Evolutionary conservation across 1,139 yeast species (phyloP), one percentile per base, ranked within the genome.

Genomic region (Taphrina communis): DNA sequence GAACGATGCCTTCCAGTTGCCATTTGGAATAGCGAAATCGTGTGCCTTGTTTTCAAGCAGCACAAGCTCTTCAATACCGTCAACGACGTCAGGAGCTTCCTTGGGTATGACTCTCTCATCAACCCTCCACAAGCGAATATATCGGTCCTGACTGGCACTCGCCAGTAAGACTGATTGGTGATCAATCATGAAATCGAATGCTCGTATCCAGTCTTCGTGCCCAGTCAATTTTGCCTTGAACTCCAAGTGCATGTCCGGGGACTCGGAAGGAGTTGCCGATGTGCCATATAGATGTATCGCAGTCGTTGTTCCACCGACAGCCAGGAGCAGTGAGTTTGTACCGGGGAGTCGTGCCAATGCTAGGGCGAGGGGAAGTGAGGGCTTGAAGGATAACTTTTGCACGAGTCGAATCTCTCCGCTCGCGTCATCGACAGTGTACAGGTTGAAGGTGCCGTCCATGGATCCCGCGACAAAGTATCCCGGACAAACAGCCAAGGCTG

Each of bases 171-270:
- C 86, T 70, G 80, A 82, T 7, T 59, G 65, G 7, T 56, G 67
- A 68, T 84, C 85, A 68, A 82, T 79, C 60, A 86, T 87, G 76
- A 90, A 86, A 0, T 86, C 82, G 52, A 93, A 79, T 14, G 90
- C 83, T 77, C 89, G 88, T 70, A 93, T 83, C 98, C 98, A 93
- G 77, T 93, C 97, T 78, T 92, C 97, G 77, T 93, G 97, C 9
- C 98, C 97, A 39, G 87, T 83, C 57, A 93, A 79, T 8, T 80
- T 81, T 0, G 91, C 88, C 41, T 83, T 80, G 67, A 81, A 78
- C 9, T 74, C 71, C 0, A 72, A 68, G 0, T 77, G 55, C n/a
- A 50, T 50, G n/a, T 19, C n/a, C 21, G 53, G 2, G 12, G 53
- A 17, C n/a, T 19, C 12, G 36, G 8, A 11, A 8, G n/a, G 6